Base-by-base conservation (phyloP, 345 rosid species). In the Acer negundo region DNA sequence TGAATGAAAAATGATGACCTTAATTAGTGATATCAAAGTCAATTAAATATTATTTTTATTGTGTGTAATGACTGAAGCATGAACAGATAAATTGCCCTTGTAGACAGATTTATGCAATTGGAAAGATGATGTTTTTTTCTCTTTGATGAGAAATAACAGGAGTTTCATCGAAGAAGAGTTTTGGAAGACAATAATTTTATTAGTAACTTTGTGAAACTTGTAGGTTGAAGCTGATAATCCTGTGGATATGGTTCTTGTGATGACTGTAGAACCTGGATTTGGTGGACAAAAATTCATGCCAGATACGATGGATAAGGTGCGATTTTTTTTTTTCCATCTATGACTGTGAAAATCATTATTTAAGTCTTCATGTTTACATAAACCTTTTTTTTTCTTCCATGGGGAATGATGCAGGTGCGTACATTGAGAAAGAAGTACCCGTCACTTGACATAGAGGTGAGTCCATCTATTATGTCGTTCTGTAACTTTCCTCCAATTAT, bases 251-350 rank as follows among this genome's bases (percentile, higher is more conserved):
- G 99, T 95, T 79, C 99, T 94, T 73, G 95, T 95, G 74, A 93
- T 95, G 98, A 93, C 98, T 5, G 95, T 93, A 22, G 97, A 93
- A 78, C 97, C 94, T 81, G 97, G 95, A 70, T 93, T 93, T 80
- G 97, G 97, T 10, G 98, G 97, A 61, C 97, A 93, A 77, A 92
- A 92, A 84, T 95, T 95, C 87, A 95, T 95, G 95, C 95, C 89
- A 23, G 85, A 75, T 44, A 93, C 77, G 86, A 95, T 95, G 97
- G 92, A 91, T 47, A 95, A 92, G 93, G 98, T 95, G 55, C 12
- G 51, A 46, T 35, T 23, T 55, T 9, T 0, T 80, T 73, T 77
- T 26, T 22, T 35, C 19, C 9, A n/a, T 11, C 47, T 67, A 31
- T 58, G 26, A 2, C 62, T 49, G 20, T 53, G 46, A 13, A 5